Evolutionary conservation across 306 rosid species (phyloP).

Genomic region (Geum urbanum): DNA sequence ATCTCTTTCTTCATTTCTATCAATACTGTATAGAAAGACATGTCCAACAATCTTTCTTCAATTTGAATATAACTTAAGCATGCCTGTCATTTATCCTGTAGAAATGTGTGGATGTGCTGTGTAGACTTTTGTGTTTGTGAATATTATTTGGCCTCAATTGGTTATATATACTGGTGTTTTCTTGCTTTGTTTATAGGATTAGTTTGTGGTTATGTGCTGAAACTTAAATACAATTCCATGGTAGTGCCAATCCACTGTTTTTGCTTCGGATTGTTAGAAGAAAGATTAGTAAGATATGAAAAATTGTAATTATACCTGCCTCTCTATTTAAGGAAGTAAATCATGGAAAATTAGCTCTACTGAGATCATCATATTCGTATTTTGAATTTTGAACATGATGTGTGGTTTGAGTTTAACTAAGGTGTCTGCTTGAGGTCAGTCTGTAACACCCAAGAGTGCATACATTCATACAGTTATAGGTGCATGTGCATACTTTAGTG

Average conservation of each 20-base stretch:
- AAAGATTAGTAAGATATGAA: not conserved
- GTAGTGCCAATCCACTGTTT: conserved; percentile 36
- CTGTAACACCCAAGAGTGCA: not conserved
- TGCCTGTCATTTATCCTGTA: too few species aligned
- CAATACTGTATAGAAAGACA: too few species aligned
- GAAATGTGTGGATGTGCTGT: too few species aligned
- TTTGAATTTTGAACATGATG: not conserved
- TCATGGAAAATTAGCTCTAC: not conserved
- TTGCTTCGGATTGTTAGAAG: not conserved
- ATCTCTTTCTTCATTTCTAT: too few species aligned
- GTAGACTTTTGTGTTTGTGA: too few species aligned
- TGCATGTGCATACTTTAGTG: not conserved
- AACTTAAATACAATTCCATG: too few species aligned
- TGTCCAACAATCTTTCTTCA: too few species aligned
- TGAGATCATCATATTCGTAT: not conserved
- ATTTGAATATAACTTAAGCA: too few species aligned
- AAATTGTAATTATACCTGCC: not conserved
- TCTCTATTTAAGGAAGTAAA: not conserved
- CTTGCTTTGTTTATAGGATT: too few species aligned
- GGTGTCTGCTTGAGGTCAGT: not conserved
- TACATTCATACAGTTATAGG: not conserved
- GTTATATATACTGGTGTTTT: too few species aligned
- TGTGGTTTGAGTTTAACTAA: not conserved
- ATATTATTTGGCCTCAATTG: too few species aligned
- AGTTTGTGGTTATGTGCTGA: too few species aligned